Base-by-base conservation (phyloP, 1,139 yeast genomes). In the Geotrichum histeridarum region DNA sequence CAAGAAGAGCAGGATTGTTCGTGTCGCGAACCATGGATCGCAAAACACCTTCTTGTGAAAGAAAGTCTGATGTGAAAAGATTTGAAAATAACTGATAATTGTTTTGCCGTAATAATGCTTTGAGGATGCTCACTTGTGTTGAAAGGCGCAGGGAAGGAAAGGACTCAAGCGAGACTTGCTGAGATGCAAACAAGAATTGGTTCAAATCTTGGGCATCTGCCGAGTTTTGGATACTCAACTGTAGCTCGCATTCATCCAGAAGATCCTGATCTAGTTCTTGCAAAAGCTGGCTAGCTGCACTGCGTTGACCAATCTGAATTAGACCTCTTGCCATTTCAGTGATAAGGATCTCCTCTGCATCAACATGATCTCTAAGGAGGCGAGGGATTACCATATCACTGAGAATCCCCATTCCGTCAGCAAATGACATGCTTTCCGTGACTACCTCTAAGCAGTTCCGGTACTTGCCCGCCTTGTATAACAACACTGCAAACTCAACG, bases 221-320 rank as follows among this genome's bases (percentile, higher is more conserved):
- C 27, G 53, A 41, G 1, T 7, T 14, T 8, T 15, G 8, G 2
- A 53, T 9, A 11, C 45, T 12, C 15, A 44, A 18, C 31, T 53
- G 55, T 17, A 53, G 12, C 17, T 38, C 41, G 35, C 42, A 22
- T 37, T 53, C 55, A n/a, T 43, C 37, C 27, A 48, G 9, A 11
- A 42, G 1, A 9, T n/a, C 33, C 3, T n/a, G 32, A 6, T 12
- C 30, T n/a, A 45, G 44, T 6, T 48, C 47, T 30, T 48, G 48
- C 7, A 17, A 22, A 15, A 53, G 53, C 30, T 53, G 55, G n/a
- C 30, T 38, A 18, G 55, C 55, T 9, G 50, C 38, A 15, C 48
- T 46, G 8, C 27, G 11, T 18, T 53, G 49, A 17, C 48, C 36
- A 11, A 45, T 31, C 14, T 44, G 42, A 12, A 49, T 32, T n/a